Percentiles rank a stretch among this genome's conserved stretches.
phyloP scores from a whole-genome alignment of 768 basidiomycete species.

The Suillus cothurnatus region DNA sequence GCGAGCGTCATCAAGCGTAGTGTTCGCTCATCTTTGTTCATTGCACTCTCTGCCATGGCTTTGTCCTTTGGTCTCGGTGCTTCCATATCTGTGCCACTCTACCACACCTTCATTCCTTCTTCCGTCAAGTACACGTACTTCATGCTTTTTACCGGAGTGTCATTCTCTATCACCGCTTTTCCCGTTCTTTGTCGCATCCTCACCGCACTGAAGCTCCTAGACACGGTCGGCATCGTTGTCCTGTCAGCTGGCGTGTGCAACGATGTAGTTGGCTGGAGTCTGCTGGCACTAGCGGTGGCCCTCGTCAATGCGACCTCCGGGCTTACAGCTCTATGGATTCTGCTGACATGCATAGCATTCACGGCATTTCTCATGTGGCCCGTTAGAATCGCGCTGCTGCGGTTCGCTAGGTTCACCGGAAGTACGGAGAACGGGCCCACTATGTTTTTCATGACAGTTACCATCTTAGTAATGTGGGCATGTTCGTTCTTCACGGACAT shows the following conservation, averaged over 20 bases:
- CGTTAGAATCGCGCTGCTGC: slow-evolving; percentile 58
- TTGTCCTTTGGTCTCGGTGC: slow-evolving; percentile 89
- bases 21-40: slow-evolving; percentile 60
- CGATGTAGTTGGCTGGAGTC: slow-evolving; percentile 85
- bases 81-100: slow-evolving; percentile 72
- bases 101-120: slow-evolving; percentile 67
- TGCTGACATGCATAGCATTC: slow-evolving; percentile 81
- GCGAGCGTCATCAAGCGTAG: slow-evolving; percentile 75
- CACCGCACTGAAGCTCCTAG: slow-evolving; percentile 85
- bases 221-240: slow-evolving; percentile 92
- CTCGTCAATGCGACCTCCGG: slow-evolving; percentile 87
- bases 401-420: slow-evolving; percentile 77
- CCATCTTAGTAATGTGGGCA: slow-evolving; percentile 80
- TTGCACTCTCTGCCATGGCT: slow-evolving; percentile 80
- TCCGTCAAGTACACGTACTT: slow-evolving; percentile 78
- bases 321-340: slow-evolving; percentile 81
- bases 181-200: slow-evolving; percentile 90
- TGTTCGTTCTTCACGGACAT: slow-evolving; percentile 94
- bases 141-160: slow-evolving; percentile 92
- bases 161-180: slow-evolving; percentile 87
- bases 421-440: slow-evolving; percentile 82
- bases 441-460: slow-evolving; percentile 85
- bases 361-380: slow-evolving; percentile 75
- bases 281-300: slow-evolving; percentile 88
- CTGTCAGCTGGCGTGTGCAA: slow-evolving; percentile 91